phyloP scores from a whole-genome alignment of 345 rosid genomes.

The Kandelia obovata region DNA sequence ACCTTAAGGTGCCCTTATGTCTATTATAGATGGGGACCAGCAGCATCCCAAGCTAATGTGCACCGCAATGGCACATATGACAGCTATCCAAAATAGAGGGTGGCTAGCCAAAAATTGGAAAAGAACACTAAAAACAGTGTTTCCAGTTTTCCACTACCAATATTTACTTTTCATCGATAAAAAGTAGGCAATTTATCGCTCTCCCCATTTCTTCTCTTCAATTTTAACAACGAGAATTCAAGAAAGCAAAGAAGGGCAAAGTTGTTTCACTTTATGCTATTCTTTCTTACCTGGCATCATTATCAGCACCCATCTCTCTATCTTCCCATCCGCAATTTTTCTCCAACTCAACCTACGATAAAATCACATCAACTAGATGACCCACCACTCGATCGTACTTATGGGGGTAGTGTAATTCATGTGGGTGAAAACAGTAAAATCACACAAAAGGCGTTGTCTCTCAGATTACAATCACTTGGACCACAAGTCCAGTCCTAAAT shows the following conservation, averaged over 20 bases:
- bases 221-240: constrained; percentile 32
- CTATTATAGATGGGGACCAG: constrained; percentile 57
- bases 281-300: constrained; percentile 58
- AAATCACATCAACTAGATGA: constrained; percentile 5
- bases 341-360: constrained; percentile 27
- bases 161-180: constrained; percentile 14
- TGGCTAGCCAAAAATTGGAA: constrained; percentile 37
- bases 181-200: constrained; percentile 25
- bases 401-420: constrained; percentile 1
- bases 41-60: constrained; percentile 79
- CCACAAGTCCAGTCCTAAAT: constrained; percentile 35
- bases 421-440: constrained; percentile 25
- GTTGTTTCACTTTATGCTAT: constrained; percentile 15
- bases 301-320: constrained; percentile 12
- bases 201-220: background rate
- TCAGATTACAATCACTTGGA: constrained; percentile 11
- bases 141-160: constrained; percentile 34
- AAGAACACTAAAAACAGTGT: constrained; percentile 40
- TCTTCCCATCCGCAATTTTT: constrained; percentile 16
- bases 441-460: background rate
- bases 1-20: background rate
- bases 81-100: constrained; percentile 31
- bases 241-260: constrained; percentile 33
- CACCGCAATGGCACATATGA: constrained; percentile 51
- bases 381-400: background rate